Evolutionary conservation across 257 asterid species (phyloP), one percentile per base, ranked within the genome.

Genomic region (Solanum infundibuliforme): DNA sequence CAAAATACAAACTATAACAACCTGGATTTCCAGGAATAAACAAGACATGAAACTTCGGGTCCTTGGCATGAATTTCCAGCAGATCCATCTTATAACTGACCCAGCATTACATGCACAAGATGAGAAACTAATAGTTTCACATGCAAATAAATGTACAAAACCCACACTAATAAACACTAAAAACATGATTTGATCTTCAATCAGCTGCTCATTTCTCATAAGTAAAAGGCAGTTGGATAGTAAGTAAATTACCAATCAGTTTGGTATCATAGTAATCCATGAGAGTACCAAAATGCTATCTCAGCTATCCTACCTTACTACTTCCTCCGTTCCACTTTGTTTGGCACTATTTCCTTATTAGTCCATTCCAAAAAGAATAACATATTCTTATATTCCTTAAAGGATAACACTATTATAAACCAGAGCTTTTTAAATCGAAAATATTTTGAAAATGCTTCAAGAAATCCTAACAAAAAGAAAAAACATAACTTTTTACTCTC

Each of bases 1-100:
- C 69, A 71, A 71, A 66, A 69, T 38, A 12, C 69, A 71, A 71
- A 66, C 75, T 38, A 12, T 88, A 87, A 84, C 75, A 88, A 97
- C 99, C 99, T 20, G 99, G 99, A 89, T 97, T 97, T 68, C 99
- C 99, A 68, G 99, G 98, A 77, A 95, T 90, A 84, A 97, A 97
- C 83, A 97, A 38, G 83, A 97, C 87, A 89, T 95, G 98, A 25
- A 94, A 91, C 66, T 87, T 89, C 83, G 98, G 97, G 35, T 92
- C 87, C 75, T 74, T 91, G 88, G 95, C 91, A 71, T 35, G 94
- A 91, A 97, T 94, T 93, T 97, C 98, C 41, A 95, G 34, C 90
- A 95, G 88, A 87, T 94, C 98, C 34, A 96, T 89, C 91, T 91
- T 91, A 71, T 89, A 93, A 87, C 99, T 95, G 91, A 75, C 58